These are phyloP conservation scores for Rubus parviflorus DNA, from an alignment of 306 rosid species.

Conservation along the genomic window DNA sequence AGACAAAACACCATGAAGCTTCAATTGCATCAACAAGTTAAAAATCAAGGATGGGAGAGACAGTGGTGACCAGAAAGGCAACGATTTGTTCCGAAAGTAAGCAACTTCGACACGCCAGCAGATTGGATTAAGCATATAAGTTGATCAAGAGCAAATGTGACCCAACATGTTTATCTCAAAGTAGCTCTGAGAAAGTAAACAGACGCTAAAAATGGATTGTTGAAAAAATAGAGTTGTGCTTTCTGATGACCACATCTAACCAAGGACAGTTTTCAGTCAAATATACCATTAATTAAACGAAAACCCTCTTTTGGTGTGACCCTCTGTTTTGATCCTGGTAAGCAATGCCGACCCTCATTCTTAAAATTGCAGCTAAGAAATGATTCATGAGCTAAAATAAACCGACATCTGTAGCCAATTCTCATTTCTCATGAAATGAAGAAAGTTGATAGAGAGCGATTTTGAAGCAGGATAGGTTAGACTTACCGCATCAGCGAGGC, in stretches of 20 bases:
- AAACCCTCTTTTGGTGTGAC: not conserved
- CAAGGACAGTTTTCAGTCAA: not conserved
- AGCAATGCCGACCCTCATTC: not conserved
- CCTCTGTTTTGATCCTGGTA: not conserved
- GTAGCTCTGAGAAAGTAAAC: not conserved
- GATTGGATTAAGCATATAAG: not conserved
- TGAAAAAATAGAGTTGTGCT: not conserved
- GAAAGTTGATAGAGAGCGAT: too few relatives aligned
- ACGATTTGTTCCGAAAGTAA: not conserved
- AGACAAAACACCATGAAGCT: not conserved
- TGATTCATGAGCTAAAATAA: not conserved
- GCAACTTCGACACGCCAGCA: not conserved
- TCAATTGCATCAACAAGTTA: not conserved
- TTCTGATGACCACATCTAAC: not conserved
- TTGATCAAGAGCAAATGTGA: not conserved
- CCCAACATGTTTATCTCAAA: not conserved
- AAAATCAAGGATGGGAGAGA: not conserved
- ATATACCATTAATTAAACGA: not conserved
- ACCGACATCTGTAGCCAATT: not conserved
- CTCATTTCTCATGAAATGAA: constrained; percentile 9
- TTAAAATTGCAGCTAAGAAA: not conserved
- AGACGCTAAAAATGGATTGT: not conserved
- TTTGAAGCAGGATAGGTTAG: not conserved
- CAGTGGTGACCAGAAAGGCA: not conserved
- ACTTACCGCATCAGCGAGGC: constrained; percentile 86